These are phyloP conservation scores for Yamadazyma sp. DNA, from an alignment of 1,139 yeast species.

Conservation along the genomic window DNA sequence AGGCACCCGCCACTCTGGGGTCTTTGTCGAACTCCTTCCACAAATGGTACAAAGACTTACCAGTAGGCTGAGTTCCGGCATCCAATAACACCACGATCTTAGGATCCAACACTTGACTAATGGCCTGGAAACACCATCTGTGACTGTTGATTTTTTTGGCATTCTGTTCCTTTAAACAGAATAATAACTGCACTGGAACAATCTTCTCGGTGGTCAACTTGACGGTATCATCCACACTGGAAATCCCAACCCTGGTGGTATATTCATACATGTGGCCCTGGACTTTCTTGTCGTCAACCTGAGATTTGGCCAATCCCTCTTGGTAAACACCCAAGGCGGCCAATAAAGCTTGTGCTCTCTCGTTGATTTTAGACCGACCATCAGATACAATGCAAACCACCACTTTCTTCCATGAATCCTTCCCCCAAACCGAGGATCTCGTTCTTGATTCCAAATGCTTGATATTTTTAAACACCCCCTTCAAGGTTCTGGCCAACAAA, in stretches of 20 bases:
- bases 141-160: conserved; percentile 51
- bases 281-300: conserved; percentile 47
- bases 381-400: conserved; percentile 51
- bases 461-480: conserved; percentile 49
- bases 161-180: conserved; percentile 48
- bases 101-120: conserved; percentile 46
- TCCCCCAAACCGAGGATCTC: conserved; percentile 46
- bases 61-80: conserved; percentile 51
- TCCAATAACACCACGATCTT: conserved; percentile 44
- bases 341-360: conserved; percentile 47
- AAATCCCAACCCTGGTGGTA: conserved; percentile 49
- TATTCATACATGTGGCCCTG: conserved; percentile 50
- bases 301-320: conserved; percentile 49
- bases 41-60: conserved; percentile 45
- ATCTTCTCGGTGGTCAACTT: conserved; percentile 49
- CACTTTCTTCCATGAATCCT: conserved; percentile 50
- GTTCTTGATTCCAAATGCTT: conserved; percentile 47
- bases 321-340: conserved; percentile 52
- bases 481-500: conserved; percentile 45
- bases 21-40: conserved; percentile 52
- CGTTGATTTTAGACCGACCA: conserved; percentile 49
- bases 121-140: conserved; percentile 53
- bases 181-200: conserved; percentile 48
- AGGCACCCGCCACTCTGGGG: conserved; percentile 51
- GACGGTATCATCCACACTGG: conserved; percentile 47